Conservation (phyloP, 176 grass and related monocot species). For the Thinopyrum elongatum region DNA sequence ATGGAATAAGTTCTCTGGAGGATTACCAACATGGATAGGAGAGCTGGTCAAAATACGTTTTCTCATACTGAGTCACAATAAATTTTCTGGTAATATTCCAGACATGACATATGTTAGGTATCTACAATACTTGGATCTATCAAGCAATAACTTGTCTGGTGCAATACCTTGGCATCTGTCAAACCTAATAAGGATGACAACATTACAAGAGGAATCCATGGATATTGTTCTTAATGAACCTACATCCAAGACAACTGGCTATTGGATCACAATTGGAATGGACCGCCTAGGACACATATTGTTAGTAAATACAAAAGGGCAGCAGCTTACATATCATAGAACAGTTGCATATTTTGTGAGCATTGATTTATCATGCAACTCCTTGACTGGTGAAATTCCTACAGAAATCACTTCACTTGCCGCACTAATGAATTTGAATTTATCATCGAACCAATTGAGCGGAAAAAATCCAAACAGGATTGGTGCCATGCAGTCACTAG, state of each 20-base stretch:
- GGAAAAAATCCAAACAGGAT: slow-evolving; percentile 23
- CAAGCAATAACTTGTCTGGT: too few relatives aligned
- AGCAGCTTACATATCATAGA: background rate
- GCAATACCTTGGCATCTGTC: too few relatives aligned
- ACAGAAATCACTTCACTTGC: slow-evolving; percentile 6
- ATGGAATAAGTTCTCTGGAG: background rate
- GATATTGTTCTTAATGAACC: background rate
- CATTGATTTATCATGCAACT: slow-evolving; percentile 38
- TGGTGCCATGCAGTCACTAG: slow-evolving; percentile 28
- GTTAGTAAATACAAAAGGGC: slow-evolving; percentile 24
- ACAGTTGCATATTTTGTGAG: background rate
- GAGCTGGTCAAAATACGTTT: background rate
- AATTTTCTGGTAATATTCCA: background rate
- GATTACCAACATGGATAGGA: background rate
- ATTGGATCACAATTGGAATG: too few relatives aligned
- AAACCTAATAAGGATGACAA: background rate
- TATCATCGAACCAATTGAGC: slow-evolving; percentile 24
- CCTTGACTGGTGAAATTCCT: slow-evolving; percentile 26
- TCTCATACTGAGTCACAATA: background rate
- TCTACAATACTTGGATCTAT: too few relatives aligned
- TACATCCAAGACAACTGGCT: too few relatives aligned
- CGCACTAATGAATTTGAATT: slow-evolving; percentile 23
- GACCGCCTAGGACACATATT: background rate
- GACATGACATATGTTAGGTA: background rate
- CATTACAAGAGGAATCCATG: background rate